Conservation (phyloP, 805 yeast species). For the Debaryomyces tyrocola region DNA sequence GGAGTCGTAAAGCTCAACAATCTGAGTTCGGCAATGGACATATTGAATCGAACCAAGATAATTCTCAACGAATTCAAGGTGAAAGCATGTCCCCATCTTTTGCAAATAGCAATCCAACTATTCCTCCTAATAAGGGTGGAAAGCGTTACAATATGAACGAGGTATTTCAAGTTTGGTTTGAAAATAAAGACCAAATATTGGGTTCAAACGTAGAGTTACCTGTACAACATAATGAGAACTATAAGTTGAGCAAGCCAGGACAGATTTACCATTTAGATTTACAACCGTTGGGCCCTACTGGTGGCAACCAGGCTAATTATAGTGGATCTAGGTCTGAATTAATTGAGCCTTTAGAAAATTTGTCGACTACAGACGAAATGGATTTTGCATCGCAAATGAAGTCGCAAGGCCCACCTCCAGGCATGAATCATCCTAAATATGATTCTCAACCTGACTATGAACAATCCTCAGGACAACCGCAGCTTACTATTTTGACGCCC, state of each 20-base stretch:
- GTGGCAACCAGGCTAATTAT: neutral
- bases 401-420: conserved; percentile 18
- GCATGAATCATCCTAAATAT: conserved; percentile 7
- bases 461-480: neutral
- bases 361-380: conserved; percentile 5
- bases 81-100: neutral
- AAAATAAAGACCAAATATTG: conserved; percentile 26
- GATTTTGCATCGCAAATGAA: neutral
- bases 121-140: conserved; percentile 42
- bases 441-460: neutral
- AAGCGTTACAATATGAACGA: conserved; percentile 50
- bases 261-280: conserved; percentile 40
- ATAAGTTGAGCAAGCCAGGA: conserved; percentile 28
- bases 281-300: conserved; percentile 8
- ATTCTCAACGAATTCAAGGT: neutral
- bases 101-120: conserved; percentile 7
- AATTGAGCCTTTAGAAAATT: conserved; percentile 6
- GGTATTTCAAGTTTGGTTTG: conserved; percentile 52
- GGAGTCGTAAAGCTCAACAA: conserved; percentile 6
- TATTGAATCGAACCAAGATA: neutral
- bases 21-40: neutral
- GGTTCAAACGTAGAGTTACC: conserved; percentile 10
- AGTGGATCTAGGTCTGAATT: neutral
- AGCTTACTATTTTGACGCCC: conserved; percentile 28
- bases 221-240: conserved; percentile 21